phyloP scores from a whole-genome alignment of 805 yeast species.

The Ogataea angusta region DNA sequence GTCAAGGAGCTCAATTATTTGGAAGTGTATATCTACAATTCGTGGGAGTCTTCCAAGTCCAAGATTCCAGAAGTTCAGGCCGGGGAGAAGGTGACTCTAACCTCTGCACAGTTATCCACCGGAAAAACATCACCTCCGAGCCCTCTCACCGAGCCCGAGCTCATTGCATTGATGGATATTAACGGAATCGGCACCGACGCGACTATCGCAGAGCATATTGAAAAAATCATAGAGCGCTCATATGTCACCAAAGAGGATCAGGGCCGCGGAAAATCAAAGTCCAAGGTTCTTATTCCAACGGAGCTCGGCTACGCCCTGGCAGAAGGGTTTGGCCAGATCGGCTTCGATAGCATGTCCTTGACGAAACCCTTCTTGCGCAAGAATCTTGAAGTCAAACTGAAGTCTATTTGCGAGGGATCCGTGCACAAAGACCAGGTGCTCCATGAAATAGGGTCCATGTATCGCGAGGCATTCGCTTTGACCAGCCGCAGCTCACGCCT shows the following conservation, averaged over 20 bases:
- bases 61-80: constrained; percentile 60
- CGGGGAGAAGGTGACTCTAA: constrained; percentile 56
- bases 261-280: constrained; percentile 36
- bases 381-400: constrained; percentile 65
- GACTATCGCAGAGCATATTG: constrained; percentile 96
- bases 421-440: constrained; percentile 52
- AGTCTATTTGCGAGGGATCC: constrained; percentile 64
- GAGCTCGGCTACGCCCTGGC: constrained; percentile 81
- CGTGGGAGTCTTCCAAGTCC: constrained; percentile 64
- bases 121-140: constrained; percentile 82
- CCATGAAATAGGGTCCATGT: constrained; percentile 50
- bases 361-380: constrained; percentile 88
- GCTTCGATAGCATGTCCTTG: constrained; percentile 64
- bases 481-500: constrained; percentile 40
- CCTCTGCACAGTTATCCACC: constrained; percentile 55
- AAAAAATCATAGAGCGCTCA: constrained; percentile 64
- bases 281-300: constrained; percentile 65
- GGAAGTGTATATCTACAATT: constrained; percentile 73
- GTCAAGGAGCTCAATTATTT: constrained; percentile 75
- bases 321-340: constrained; percentile 81
- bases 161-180: constrained; percentile 90
- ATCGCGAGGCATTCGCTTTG: constrained; percentile 56
- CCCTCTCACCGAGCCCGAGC: constrained; percentile 86
- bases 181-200: constrained; percentile 99
- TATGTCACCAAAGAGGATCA: constrained; percentile 52